Evolutionary conservation across 192 early-diverging fungal genomes (phyloP).

Genomic region (Backusella circina): DNA sequence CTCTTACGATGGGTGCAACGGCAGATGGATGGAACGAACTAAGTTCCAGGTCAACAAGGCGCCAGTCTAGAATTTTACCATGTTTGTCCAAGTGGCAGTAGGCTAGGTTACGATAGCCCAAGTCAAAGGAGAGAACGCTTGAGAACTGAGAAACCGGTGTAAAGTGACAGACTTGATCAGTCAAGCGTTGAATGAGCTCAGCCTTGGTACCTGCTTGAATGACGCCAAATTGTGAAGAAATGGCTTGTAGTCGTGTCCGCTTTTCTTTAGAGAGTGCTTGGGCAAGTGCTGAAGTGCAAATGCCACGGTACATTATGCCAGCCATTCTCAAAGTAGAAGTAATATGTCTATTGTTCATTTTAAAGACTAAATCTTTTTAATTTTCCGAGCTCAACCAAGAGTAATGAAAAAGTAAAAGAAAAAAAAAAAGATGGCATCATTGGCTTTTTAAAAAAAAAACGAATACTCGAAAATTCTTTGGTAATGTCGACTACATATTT

Average conservation of each 20-base stretch:
- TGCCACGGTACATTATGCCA: not conserved
- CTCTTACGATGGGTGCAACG: not conserved
- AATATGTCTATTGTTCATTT: not conserved
- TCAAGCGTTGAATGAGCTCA: constrained; percentile 3
- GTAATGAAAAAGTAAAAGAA: not conserved
- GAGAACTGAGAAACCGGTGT: not conserved
- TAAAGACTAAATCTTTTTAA: not conserved
- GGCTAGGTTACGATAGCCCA: constrained; percentile 50
- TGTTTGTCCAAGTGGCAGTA: constrained; percentile 39
- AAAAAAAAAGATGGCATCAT: not conserved
- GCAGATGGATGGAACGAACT: constrained; percentile 13
- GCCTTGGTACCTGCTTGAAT: constrained; percentile 10
- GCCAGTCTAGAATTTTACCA: constrained; percentile 36
- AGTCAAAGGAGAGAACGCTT: constrained; percentile 44
- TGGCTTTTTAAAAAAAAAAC: not conserved
- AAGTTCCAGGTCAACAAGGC: constrained; percentile 34
- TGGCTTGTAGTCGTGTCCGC: not conserved
- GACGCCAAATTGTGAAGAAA: constrained; percentile 8
- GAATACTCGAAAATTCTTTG: not conserved
- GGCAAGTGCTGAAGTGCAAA: not conserved
- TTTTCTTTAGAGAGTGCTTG: constrained; percentile 10
- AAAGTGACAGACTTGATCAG: not conserved
- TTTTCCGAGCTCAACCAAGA: not conserved
- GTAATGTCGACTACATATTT: constrained; percentile 1
- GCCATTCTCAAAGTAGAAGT: not conserved